Conservation (phyloP, 768 basidiomycete genomes). For the Trametes maxima region DNA sequence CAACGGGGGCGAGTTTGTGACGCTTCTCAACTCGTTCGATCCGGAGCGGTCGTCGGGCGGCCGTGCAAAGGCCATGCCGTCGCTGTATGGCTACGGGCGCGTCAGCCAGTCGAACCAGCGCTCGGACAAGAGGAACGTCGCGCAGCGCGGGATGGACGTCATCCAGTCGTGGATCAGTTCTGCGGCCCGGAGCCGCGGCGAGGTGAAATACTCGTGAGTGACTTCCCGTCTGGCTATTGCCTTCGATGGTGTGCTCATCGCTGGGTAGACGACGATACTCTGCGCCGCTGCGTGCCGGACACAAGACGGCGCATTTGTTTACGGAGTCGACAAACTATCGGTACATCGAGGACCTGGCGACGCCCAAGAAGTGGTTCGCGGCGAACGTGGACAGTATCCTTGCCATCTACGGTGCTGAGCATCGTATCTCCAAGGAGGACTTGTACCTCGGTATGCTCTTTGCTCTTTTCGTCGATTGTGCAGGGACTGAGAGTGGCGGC, state of each 20-base stretch:
- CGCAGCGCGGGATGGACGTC: constrained; percentile 59
- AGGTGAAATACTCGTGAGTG: constrained; percentile 44
- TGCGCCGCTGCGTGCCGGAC: constrained; percentile 63
- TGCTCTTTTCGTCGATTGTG: not conserved
- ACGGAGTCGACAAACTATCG: constrained; percentile 71
- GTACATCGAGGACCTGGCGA: constrained; percentile 63
- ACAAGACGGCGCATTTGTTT: constrained; percentile 66
- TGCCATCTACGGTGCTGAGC: constrained; percentile 48
- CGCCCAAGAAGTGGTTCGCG: constrained; percentile 75
- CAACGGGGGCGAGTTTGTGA: constrained; percentile 64
- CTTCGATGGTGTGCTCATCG: not conserved
- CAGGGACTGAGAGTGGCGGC: not conserved
- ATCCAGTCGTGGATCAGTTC: constrained; percentile 49
- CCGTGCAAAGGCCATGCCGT: constrained; percentile 50
- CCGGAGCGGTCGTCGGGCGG: constrained; percentile 50
- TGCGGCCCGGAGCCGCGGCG: constrained; percentile 32
- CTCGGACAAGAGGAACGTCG: constrained; percentile 59
- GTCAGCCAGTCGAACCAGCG: constrained; percentile 50
- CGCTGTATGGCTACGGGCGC: constrained; percentile 66
- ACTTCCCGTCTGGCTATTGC: not conserved
- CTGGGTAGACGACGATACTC: constrained; percentile 49
- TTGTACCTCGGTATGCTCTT: constrained; percentile 37
- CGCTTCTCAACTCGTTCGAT: constrained; percentile 68
- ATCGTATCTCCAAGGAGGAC: constrained; percentile 39
- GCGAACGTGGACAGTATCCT: constrained; percentile 67